These are phyloP conservation scores for Acanthamoeba triangularis DNA, from an alignment of 208 protist species.

Conservation along the genomic window DNA sequence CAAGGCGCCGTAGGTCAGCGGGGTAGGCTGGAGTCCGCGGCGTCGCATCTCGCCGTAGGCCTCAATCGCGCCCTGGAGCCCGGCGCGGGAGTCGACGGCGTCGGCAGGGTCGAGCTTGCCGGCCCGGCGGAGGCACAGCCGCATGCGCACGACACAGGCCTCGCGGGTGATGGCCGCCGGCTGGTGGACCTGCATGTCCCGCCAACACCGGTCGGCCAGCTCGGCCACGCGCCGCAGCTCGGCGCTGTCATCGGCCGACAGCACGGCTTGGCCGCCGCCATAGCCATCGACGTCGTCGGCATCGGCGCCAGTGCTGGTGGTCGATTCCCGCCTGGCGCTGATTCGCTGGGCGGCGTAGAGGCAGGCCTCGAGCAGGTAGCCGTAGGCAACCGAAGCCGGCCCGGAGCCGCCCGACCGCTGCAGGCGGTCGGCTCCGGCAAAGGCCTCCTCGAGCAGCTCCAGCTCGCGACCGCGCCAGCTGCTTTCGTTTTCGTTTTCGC, in stretches of 20 bases:
- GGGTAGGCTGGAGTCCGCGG: background rate
- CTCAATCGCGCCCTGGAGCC: background rate
- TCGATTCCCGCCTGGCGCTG: background rate
- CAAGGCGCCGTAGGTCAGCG: background rate
- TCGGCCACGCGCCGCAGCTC: background rate
- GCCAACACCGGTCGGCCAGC: background rate
- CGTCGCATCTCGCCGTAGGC: background rate
- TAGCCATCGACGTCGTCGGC: no score
- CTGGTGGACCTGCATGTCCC: background rate
- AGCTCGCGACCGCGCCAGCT: background rate
- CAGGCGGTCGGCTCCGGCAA: background rate
- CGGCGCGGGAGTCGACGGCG: no score
- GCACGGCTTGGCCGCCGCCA: no score
- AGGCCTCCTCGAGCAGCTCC: conserved; percentile 12
- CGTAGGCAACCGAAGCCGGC: background rate
- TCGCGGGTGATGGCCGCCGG: background rate
- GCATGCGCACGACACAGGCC: background rate
- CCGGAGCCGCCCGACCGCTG: background rate
- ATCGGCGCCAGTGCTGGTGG: background rate
- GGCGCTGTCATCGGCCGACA: no score
- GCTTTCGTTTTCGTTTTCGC: background rate
- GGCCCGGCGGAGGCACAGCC: background rate
- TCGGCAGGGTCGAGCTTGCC: background rate
- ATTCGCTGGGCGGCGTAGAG: background rate
- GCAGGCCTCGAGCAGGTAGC: background rate